phyloP scores from a whole-genome alignment of 1,284 basidiomycete species.

The Tausonia pullulans region DNA sequence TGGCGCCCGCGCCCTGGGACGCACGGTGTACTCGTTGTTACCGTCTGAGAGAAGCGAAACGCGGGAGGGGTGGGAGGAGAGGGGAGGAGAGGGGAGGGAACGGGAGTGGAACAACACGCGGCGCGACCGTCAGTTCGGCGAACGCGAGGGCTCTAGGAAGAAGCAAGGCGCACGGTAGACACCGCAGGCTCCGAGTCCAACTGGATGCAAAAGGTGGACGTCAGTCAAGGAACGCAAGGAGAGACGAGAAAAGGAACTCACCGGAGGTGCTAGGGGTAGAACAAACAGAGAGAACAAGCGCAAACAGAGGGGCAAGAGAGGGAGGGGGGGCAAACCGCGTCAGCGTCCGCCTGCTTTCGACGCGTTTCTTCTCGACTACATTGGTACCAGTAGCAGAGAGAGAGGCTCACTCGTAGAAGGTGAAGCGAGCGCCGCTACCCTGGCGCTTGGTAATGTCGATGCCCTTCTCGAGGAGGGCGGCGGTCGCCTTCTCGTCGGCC shows the following conservation, averaged over 20 bases:
- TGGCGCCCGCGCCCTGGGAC: no score
- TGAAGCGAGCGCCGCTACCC: conserved; percentile 3
- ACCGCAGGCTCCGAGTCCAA: conserved; percentile 11
- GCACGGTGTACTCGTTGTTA: neutral
- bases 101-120: neutral
- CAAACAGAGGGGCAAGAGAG: neutral
- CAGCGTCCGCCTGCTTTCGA: neutral
- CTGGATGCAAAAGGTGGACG: neutral
- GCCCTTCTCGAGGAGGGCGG: neutral
- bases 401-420: conserved; percentile 4
- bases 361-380: no score
- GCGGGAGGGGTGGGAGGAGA: neutral
- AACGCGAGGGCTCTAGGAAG: neutral
- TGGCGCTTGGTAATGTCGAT: neutral
- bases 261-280: neutral
- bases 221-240: neutral
- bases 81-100: neutral
- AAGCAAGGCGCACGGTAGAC: neutral
- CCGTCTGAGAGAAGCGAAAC: neutral
- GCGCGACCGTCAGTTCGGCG: neutral
- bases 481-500: neutral
- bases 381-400: neutral
- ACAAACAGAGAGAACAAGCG: neutral
- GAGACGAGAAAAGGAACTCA: neutral
- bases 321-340: neutral